Percentiles rank a stretch among this genome's conserved stretches.
phyloP scores from a whole-genome alignment of 768 basidiomycete species.

The Psilocybe cyanescens region DNA sequence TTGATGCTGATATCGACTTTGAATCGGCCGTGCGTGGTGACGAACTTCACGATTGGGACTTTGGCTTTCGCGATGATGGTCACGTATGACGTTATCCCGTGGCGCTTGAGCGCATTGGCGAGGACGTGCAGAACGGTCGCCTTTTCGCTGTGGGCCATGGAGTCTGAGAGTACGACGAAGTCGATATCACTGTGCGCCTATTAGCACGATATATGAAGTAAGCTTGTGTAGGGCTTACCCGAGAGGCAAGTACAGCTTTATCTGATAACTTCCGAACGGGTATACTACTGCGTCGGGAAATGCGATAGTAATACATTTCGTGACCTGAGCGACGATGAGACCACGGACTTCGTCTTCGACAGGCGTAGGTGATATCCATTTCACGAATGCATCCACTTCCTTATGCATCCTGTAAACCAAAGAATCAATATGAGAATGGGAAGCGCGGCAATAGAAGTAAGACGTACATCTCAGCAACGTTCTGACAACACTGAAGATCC shows the following conservation, averaged over 20 bases:
- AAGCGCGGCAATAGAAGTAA: constrained; percentile 3
- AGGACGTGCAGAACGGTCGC: constrained; percentile 74
- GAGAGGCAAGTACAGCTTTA: constrained; percentile 89
- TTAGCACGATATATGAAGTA: constrained; percentile 5
- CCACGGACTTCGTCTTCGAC: constrained; percentile 86
- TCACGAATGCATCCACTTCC: constrained; percentile 85
- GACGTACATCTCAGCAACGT: constrained; percentile 84
- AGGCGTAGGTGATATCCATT: constrained; percentile 86
- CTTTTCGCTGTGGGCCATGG: constrained; percentile 74
- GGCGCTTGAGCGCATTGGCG: constrained; percentile 75
- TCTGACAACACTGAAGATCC: constrained; percentile 73
- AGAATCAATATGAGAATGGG: constrained; percentile 6
- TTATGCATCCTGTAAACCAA: constrained; percentile 66
- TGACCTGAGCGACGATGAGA: constrained; percentile 71
- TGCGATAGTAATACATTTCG: constrained; percentile 57
- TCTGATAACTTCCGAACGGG: constrained; percentile 93
- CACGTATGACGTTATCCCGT: constrained; percentile 74
- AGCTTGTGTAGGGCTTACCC: constrained; percentile 59
- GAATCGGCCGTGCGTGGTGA: constrained; percentile 79
- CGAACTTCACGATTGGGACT: constrained; percentile 97
- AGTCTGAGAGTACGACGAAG: constrained; percentile 81
- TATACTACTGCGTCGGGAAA: constrained; percentile 83
- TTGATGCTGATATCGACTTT: constrained; percentile 95
- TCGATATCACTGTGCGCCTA: constrained; percentile 81
- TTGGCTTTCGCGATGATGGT: constrained; percentile 91